These are phyloP conservation scores for Cadophora malorum DNA, from an alignment of 2,329 filamentous ascomycete genomes.

Conservation along the genomic window DNA sequence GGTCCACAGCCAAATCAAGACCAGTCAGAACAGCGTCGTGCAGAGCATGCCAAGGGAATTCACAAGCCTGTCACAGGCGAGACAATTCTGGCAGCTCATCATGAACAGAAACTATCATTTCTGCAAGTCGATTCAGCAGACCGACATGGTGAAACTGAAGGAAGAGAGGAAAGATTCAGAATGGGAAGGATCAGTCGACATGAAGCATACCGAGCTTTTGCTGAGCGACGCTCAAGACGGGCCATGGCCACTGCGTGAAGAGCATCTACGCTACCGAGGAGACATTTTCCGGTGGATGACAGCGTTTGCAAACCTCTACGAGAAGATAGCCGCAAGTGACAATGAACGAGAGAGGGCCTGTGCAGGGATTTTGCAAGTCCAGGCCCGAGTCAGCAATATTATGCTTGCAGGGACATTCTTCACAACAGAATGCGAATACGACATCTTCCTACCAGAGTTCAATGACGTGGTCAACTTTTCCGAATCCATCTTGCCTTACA, in stretches of 20 bases:
- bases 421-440: slow-evolving; percentile 30
- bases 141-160: slow-evolving; percentile 15
- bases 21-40: slow-evolving; percentile 10
- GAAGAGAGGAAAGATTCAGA: slow-evolving; percentile 13
- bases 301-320: slow-evolving; percentile 10
- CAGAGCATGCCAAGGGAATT: slow-evolving; percentile 22
- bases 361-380: slow-evolving; percentile 22
- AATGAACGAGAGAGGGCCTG: slow-evolving; percentile 17
- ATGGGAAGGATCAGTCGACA: slow-evolving; percentile 17
- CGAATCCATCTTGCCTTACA: slow-evolving; percentile 22
- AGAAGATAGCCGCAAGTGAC: not conserved
- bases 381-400: slow-evolving; percentile 26
- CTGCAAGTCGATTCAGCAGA: slow-evolving; percentile 20
- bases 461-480: slow-evolving; percentile 22
- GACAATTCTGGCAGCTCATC: slow-evolving; percentile 23
- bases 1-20: slow-evolving; percentile 17
- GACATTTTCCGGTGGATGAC: slow-evolving; percentile 21
- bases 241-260: slow-evolving; percentile 17
- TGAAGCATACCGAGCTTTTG: slow-evolving; percentile 11
- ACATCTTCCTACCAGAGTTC: slow-evolving; percentile 30
- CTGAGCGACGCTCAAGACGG: slow-evolving; percentile 12
- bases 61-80: slow-evolving; percentile 7
- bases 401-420: slow-evolving; percentile 31
- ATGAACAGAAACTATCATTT: slow-evolving; percentile 32
- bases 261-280: slow-evolving; percentile 13